Evolutionary conservation across 352 stramenopile genomes (phyloP), one percentile per base, ranked within the genome.

Genomic region (Phytophthora macrochlamydospora): DNA sequence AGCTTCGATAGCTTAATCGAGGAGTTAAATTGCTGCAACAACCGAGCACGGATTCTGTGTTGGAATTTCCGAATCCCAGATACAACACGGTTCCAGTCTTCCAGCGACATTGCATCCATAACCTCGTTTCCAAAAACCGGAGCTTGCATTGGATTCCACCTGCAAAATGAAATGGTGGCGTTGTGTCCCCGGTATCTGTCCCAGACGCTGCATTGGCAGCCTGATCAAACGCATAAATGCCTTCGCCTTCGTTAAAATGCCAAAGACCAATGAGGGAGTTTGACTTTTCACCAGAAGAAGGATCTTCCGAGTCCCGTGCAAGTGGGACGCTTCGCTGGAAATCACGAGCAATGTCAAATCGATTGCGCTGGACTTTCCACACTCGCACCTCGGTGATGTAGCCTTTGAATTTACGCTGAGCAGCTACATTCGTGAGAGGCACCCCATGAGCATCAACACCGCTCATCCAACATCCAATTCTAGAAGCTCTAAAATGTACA

Each of bases 171-270:
- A 51, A 90, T 78, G 28, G 64, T 89, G 8, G 62, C 75, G 40
- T 85, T 88, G 13, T 67, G 71, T 5, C 59, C 73, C 59, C 58
- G n/a, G 42, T 68, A 4, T 80, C 67, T 2, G 29, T 44, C 13
- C 29, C n/a, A 37, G 37, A 54, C 59, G 68, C 62, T 33, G 69
- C 50, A 7, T 42, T 40, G 64, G 69, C 40, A 57, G 59, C 59
- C 42, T 30, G 69, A 69, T 91, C 84, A 30, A 83, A 85, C 42
- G 69, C 79, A 58, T 69, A 86, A 11, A 91, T 79, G 2, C 81
- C 85, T 74, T 93, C 85, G 7, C 84, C 85, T 81, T 95, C 87
- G 7, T 83, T 81, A 28, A 92, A 56, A 69, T 92, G 87, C 87
- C 87, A 95, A 7, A 93, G 49, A 13, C 76, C 81, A 24, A 91